These are phyloP conservation scores for Ceratobasidium sp. DNA, from an alignment of 1,284 basidiomycete genomes.

Conservation along the genomic window DNA sequence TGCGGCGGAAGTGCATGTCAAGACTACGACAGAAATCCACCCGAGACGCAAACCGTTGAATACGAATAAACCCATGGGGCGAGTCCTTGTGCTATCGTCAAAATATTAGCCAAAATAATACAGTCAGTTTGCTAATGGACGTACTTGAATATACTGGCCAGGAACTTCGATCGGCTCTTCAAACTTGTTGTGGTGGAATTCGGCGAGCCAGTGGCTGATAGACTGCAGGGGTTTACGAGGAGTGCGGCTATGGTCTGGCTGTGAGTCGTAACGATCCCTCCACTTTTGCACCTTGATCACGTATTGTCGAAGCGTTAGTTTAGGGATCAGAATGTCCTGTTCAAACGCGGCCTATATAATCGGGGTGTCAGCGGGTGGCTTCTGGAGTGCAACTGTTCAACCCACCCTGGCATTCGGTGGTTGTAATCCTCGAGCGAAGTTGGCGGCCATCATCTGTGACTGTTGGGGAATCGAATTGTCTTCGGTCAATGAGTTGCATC, in stretches of 20 bases:
- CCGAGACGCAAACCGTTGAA: constrained; percentile 88
- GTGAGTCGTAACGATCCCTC: constrained; percentile 86
- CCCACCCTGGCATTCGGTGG: constrained; percentile 42
- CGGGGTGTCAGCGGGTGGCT: constrained; percentile 1
- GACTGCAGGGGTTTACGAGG: constrained; percentile 74
- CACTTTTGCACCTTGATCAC: constrained; percentile 88
- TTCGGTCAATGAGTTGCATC: constrained; percentile 36
- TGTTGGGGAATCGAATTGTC: constrained; percentile 37
- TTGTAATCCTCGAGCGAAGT: constrained; percentile 27
- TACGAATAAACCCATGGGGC: constrained; percentile 89
- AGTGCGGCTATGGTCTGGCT: constrained; percentile 37
- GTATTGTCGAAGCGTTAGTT: constrained; percentile 85
- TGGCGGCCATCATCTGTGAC: constrained; percentile 31
- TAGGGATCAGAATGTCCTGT: constrained; percentile 85
- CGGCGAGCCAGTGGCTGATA: constrained; percentile 91
- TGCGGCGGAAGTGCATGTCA: constrained; percentile 86
- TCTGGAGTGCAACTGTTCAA: background rate
- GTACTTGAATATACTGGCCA: constrained; percentile 94
- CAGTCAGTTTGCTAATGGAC: constrained; percentile 43
- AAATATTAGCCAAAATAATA: constrained; percentile 38
- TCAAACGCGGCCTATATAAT: constrained; percentile 79
- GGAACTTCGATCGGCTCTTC: constrained; percentile 95
- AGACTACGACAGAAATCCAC: constrained; percentile 85
- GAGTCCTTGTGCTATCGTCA: constrained; percentile 83
- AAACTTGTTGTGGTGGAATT: constrained; percentile 98